Base-by-base conservation (phyloP, 2,329 filamentous ascomycete genomes). In the Decorospora gaudefroyi region DNA sequence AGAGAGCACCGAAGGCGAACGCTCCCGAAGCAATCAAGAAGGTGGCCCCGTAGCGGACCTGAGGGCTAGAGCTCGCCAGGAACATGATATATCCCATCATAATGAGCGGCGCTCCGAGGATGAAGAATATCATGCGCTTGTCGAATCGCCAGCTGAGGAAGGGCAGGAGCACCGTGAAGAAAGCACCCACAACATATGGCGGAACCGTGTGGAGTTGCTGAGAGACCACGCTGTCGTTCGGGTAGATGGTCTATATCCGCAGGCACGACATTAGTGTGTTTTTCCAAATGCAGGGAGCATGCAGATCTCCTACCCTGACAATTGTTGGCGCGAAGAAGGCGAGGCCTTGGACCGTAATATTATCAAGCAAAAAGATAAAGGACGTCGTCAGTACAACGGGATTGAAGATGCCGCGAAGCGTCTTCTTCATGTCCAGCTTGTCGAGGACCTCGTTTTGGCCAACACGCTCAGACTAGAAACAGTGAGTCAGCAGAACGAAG, bases 301-400 rank as follows among this genome's bases (percentile, higher is more conserved):
- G n/a, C n/a, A n/a, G n/a, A n/a, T n/a, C n/a, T n/a, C n/a, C n/a
- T n/a, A n/a, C n/a, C n/a, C 71, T 69, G 28, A 89, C 83, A 49
- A 90, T 88, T 0, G 85, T 88, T 0, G 86, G 86, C 0, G 78
- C 72, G 67, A 88, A 88, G 74, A 87, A 87, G 1, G 82, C 82
- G 3, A 88, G 73, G 3, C 85, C 84, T 61, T 87, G 83, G 2
- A 88, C 84, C 0, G 85, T 88, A 61, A 88, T 80, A 68, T 86
- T 86, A 74, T 84, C 76, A 42, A 86, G 75, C 0, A 85, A 69
- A 69, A 86, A 85, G 55, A 85, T 77, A 52, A 83, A 70, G 0
- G 80, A 65, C 0, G 78, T 84, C 6, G 69, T 69, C 0, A 86
- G 55, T 0, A 81, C 83, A 23, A 86, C 76, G 0, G 86, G 86